Conservation (phyloP, 2,329 filamentous ascomycete genomes). For the Alternaria viburni region DNA sequence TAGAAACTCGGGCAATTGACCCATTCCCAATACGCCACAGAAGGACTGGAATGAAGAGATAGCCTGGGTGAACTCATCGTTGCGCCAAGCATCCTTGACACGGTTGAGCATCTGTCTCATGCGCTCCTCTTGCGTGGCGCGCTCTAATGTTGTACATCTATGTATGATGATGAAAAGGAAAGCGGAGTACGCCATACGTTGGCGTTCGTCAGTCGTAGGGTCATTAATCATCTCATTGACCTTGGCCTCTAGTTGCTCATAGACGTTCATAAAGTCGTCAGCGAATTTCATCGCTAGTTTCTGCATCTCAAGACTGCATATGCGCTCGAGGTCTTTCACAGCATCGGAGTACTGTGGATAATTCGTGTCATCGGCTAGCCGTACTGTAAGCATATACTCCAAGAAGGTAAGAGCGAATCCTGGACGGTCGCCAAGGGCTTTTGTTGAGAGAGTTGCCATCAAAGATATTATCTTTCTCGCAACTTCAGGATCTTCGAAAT, state of each 20-base stretch:
- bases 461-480: slow-evolving; percentile 81
- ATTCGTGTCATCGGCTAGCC: slow-evolving; percentile 74
- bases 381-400: slow-evolving; percentile 87
- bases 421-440: slow-evolving; percentile 76
- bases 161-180: slow-evolving; percentile 96
- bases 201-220: slow-evolving; percentile 77
- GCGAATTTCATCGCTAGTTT: slow-evolving; percentile 89
- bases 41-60: slow-evolving; percentile 80
- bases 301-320: slow-evolving; percentile 87
- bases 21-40: slow-evolving; percentile 78
- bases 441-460: slow-evolving; percentile 83
- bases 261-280: slow-evolving; percentile 85
- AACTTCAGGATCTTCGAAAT: slow-evolving; percentile 83
- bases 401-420: slow-evolving; percentile 87
- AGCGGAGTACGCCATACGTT: slow-evolving; percentile 83
- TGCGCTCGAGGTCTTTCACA: slow-evolving; percentile 83
- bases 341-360: slow-evolving; percentile 81
- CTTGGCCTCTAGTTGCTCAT: slow-evolving; percentile 82
- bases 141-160: slow-evolving; percentile 77
- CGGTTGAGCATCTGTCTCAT: slow-evolving; percentile 81
- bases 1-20: slow-evolving; percentile 82
- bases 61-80: slow-evolving; percentile 69
- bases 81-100: slow-evolving; percentile 80
- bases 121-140: slow-evolving; percentile 71
- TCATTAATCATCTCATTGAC: slow-evolving; percentile 80